phyloP scores from a whole-genome alignment of 805 yeast species.

The Nakazawaea anatomiae region DNA sequence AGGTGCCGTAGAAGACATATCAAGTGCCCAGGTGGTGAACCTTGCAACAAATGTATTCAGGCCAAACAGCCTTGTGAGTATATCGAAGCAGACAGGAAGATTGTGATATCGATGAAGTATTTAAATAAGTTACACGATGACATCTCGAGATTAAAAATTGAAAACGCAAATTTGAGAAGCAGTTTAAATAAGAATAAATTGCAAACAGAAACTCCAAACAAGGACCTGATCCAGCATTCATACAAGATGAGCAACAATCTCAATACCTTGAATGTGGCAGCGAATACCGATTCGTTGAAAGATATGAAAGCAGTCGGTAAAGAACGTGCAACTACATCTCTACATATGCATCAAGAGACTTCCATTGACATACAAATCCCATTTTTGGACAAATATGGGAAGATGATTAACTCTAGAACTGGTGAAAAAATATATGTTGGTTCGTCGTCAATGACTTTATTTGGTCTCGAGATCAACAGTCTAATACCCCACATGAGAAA shows the following conservation, averaged over 20 bases:
- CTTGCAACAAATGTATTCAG: conserved; percentile 56
- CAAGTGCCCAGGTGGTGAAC: conserved; percentile 74
- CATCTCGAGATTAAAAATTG: conserved; percentile 57
- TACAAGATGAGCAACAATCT: no score
- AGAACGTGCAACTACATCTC: no score
- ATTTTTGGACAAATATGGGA: conserved; percentile 64
- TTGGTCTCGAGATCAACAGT: conserved; percentile 72
- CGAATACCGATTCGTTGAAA: no score
- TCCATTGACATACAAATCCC: conserved; percentile 60
- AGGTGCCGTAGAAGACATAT: conserved; percentile 69
- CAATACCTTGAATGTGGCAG: no score
- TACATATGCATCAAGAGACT: not conserved
- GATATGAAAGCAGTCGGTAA: no score
- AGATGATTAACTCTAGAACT: conserved; percentile 66
- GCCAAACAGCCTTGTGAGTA: conserved; percentile 62
- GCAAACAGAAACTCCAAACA: not conserved
- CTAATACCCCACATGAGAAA: conserved; percentile 15
- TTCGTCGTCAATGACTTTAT: conserved; percentile 76
- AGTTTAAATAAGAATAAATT: conserved; percentile 22
- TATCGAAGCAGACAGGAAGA: conserved; percentile 63
- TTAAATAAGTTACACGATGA: conserved; percentile 63
- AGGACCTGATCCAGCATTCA: no score
- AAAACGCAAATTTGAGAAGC: conserved; percentile 52
- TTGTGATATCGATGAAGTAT: conserved; percentile 69
- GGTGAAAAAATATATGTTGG: conserved; percentile 77